These are phyloP conservation scores for Biscogniauxia marginata DNA, from an alignment of 2,329 filamentous ascomycete genomes.

Conservation along the genomic window DNA sequence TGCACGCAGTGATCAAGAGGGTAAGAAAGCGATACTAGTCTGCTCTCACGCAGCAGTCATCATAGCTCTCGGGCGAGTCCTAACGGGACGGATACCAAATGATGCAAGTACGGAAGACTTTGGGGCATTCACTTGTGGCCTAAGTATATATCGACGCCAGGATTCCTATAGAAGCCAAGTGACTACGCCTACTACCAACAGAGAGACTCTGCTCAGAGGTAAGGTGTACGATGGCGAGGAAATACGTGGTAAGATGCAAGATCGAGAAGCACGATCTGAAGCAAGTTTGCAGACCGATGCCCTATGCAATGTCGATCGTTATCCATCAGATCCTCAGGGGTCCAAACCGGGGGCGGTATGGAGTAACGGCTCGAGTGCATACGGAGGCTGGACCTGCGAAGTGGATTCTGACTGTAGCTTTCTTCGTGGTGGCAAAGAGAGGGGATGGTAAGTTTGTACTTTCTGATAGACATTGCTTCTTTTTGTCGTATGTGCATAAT, in stretches of 20 bases:
- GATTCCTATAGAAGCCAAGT: background rate
- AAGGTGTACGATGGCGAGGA: conserved; percentile 1
- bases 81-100: conserved; percentile 76
- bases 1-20: conserved; percentile 66
- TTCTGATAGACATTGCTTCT: conserved; percentile 6
- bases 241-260: conserved; percentile 8
- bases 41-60: conserved; percentile 89
- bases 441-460: conserved; percentile 71
- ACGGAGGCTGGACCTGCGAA: conserved; percentile 77
- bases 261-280: conserved; percentile 31
- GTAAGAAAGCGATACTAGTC: conserved; percentile 70
- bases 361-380: conserved; percentile 60
- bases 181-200: conserved; percentile 3
- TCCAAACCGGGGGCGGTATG: conserved; percentile 26
- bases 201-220: conserved; percentile 5
- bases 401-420: conserved; percentile 84
- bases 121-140: conserved; percentile 75
- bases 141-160: conserved; percentile 61
- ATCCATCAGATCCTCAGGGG: conserved; percentile 33
- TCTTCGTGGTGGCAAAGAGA: conserved; percentile 74
- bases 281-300: conserved; percentile 13
- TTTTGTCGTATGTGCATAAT: conserved; percentile 2
- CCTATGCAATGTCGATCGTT: conserved; percentile 22
- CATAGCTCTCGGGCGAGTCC: conserved; percentile 78
- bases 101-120: conserved; percentile 77